phyloP scores from a whole-genome alignment of 2,329 filamentous ascomycete genomes.

The Diplocarpon mali region DNA sequence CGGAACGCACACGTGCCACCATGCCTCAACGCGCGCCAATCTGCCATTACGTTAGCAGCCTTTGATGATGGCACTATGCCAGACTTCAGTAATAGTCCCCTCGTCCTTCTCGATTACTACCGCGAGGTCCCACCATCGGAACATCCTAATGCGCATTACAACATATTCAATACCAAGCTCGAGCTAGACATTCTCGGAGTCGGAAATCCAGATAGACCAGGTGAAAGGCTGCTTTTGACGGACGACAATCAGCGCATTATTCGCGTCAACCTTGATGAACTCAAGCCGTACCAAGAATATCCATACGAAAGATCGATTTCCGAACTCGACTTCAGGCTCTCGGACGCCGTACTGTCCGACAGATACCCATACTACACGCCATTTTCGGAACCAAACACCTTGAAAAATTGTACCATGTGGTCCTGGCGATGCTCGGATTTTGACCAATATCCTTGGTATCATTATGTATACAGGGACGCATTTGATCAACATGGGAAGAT shows the following conservation, averaged over 20 bases:
- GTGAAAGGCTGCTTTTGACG: slow-evolving; percentile 7
- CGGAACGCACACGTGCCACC: slow-evolving; percentile 7
- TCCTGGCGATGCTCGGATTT: slow-evolving; percentile 14
- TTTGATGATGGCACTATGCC: slow-evolving; percentile 1
- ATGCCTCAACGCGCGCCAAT: slow-evolving; percentile 11
- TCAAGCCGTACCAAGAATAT: background rate
- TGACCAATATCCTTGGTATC: slow-evolving; percentile 11
- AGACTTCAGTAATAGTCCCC: background rate
- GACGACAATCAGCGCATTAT: background rate
- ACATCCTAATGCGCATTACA: slow-evolving; percentile 1
- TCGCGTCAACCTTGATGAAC: background rate
- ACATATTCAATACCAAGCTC: slow-evolving; percentile 3
- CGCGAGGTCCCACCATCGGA: background rate
- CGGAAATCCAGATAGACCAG: background rate
- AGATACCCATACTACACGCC: background rate
- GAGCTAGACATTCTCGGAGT: slow-evolving; percentile 11
- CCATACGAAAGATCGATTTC: background rate
- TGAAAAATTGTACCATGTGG: slow-evolving; percentile 10
- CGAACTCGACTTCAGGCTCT: background rate
- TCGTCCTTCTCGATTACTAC: slow-evolving; percentile 7
- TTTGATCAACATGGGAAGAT: slow-evolving; percentile 16
- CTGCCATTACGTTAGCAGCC: background rate
- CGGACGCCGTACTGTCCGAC: background rate
- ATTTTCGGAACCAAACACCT: background rate
- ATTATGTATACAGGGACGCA: slow-evolving; percentile 13